Evolutionary conservation across 495 filamentous ascomycete genomes (phyloP), one percentile per base, ranked within the genome.

Genomic region (Annulohypoxylon bovei): DNA sequence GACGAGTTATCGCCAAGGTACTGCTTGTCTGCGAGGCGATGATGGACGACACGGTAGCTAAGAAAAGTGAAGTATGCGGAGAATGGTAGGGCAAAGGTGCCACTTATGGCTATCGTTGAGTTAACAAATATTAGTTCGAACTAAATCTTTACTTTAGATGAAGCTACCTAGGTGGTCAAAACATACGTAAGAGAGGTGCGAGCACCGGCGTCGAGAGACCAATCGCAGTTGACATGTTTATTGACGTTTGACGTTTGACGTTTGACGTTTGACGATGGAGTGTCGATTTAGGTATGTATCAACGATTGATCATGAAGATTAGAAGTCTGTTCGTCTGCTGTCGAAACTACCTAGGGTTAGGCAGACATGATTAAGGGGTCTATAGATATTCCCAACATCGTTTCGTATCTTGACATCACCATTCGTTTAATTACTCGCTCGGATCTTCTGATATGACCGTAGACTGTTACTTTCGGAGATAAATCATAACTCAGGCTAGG

Each of bases 51-150:
- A 49, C 83, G 79, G 58, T 72, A 75, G 63, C 76, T 76, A 16
- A 85, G 76, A 58, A 83, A 73, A 46, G 73, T 27, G 47, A 82
- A 78, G 60, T 84, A 84, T 7, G 79, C 80, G 11, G 80, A 78
- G 71, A 84, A 84, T 16, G 83, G 83, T 3, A 81, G 65, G 42
- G 79, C 76, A 71, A 79, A 85, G 47, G 77, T 76, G 72, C 80
- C 81, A n/a, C 77, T 82, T 16, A 83, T 75, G 12, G 82, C 80
- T 82, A 61, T 60, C 4, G 14, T 27, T 2, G 33, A 11, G 20
- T 60, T 33, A 58, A 35, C 14, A 39, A 16, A 20, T 30, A 30
- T 70, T 47, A 55, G 54, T 28, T 37, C 16, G 7, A 3, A 22
- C 16, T 8, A 39, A 16, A 14, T 65, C 2, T 30, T 28, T 16